A percentile compares a stretch with the other conserved stretches of the same genome.
Evolutionary conservation across 371 early-diverging fungal species (phyloP).

Genomic region (Haplosporangium sp.): DNA sequence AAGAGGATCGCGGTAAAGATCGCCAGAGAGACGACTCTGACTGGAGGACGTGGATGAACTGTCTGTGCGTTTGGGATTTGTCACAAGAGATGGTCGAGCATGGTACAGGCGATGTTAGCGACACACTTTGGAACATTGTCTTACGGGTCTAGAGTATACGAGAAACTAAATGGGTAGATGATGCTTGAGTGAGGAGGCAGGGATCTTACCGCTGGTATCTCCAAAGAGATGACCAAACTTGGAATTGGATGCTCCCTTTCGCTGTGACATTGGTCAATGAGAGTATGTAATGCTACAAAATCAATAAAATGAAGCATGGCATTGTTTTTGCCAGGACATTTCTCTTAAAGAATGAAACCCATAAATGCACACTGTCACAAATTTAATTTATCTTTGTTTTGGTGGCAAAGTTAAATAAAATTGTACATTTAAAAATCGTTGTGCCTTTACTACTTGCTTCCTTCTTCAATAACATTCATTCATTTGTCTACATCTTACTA

Average conservation of each 20-base stretch:
- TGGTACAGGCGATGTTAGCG: neutral
- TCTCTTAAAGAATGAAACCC: neutral
- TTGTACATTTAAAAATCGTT: neutral
- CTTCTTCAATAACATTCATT: neutral
- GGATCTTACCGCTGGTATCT: constrained; percentile 41
- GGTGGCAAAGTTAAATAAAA: constrained; percentile 16
- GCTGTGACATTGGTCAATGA: constrained; percentile 16
- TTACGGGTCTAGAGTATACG: neutral
- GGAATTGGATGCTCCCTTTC: constrained; percentile 39
- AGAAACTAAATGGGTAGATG: neutral
- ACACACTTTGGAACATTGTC: neutral
- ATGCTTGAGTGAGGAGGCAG: neutral
- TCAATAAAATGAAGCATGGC: neutral
- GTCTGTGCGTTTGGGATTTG: constrained; percentile 16
- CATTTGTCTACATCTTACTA: constrained; percentile 1
- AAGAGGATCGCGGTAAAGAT: constrained; percentile 51
- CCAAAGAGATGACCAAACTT: constrained; percentile 58
- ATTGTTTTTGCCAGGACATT: no score
- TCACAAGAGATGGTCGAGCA: neutral
- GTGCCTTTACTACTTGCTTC: neutral
- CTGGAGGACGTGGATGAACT: constrained; percentile 22
- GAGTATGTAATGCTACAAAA: neutral
- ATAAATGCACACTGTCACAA: constrained; percentile 3
- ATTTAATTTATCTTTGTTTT: constrained; percentile 3
- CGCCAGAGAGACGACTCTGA: constrained; percentile 35